phyloP scores from a whole-genome alignment of 352 stramenopile species.

The Thalassiosira ordinaria region DNA sequence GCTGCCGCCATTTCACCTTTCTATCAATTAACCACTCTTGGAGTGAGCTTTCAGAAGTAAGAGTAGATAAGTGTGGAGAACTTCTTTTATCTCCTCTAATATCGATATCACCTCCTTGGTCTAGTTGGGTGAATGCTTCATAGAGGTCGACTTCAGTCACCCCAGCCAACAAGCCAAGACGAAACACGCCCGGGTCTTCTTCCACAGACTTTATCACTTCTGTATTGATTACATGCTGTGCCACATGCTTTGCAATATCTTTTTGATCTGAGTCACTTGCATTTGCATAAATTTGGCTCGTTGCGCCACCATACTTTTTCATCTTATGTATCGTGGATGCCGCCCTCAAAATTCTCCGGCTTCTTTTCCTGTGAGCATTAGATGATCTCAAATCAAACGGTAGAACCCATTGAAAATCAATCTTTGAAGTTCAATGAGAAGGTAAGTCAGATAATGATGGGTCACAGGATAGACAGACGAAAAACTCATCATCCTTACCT shows the following conservation, averaged over 20 bases:
- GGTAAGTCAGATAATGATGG: neutral
- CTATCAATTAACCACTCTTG: slow-evolving; percentile 2
- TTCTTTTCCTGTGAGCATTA: slow-evolving; percentile 15
- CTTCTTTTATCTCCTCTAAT: neutral
- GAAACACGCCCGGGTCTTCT: slow-evolving; percentile 7
- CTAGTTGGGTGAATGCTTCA: slow-evolving; percentile 3
- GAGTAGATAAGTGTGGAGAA: neutral
- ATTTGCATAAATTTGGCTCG: neutral
- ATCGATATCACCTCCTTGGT: neutral
- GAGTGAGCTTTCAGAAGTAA: slow-evolving; percentile 9
- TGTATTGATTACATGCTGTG: neutral
- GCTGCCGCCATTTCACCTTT: neutral
- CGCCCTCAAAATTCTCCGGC: slow-evolving; percentile 12
- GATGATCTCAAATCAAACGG: slow-evolving; percentile 1
- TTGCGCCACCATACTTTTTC: neutral
- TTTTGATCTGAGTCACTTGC: neutral
- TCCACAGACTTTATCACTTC: neutral
- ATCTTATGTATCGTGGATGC: neutral
- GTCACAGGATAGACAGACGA: neutral
- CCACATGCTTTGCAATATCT: slow-evolving; percentile 11
- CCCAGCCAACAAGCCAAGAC: neutral
- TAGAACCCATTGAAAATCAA: slow-evolving; percentile 29
- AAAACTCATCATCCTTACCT: slow-evolving; percentile 5
- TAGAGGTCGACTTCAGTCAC: slow-evolving; percentile 17
- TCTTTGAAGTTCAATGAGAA: neutral